Base-by-base conservation (phyloP, 176 grass and related monocot genomes). In the Thinopyrum elongatum region DNA sequence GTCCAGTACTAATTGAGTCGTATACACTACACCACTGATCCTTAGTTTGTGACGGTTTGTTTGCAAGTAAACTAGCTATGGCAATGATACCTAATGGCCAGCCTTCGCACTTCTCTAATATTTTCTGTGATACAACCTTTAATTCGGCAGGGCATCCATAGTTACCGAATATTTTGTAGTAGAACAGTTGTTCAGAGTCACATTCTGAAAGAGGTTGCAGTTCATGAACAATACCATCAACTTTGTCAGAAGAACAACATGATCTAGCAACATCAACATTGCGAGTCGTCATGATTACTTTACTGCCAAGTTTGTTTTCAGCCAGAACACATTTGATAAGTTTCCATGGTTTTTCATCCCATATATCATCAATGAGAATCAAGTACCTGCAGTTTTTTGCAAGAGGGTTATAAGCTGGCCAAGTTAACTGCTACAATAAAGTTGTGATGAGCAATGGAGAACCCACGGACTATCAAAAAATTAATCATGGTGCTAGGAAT, bases 251-350 rank as follows among this genome's bases (percentile, higher is more conserved):
- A 29, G 63, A 58, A 1, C 51, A 80, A 25, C 21, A 62, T 57
- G 41, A 13, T n/a, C 67, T 21, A 19, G 79, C 79, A 65, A 82
- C 61, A 61, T 17, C 33, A 28, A 44, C 29, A 13, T 28, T 44
- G 14, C 79, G 63, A 46, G 65, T 83, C 33, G 80, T 83, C 4
- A 7, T 73, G 3, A 83, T 83, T 33, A 83, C 11, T 57, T 41
- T 83, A 41, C 57, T 58, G 21, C 55, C 33, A 39, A 22, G n/a
- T 14, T 79, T 38, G 77, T 83, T 73, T 6, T 83, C 64, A 58
- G 15, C 4, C 6, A 83, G 42, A 19, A 39, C 80, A 42, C 64
- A 68, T 0, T 51, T 35, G 4, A 83, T 83, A 41, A 15, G 1
- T 26, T 19, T 16, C 55, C 77, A 38, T 63, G 29, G 2, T 61